Evolutionary conservation across 2,329 filamentous ascomycete species (phyloP), one percentile per base, ranked within the genome.

Genomic region (Mycosphaerelloides madeirae): DNA sequence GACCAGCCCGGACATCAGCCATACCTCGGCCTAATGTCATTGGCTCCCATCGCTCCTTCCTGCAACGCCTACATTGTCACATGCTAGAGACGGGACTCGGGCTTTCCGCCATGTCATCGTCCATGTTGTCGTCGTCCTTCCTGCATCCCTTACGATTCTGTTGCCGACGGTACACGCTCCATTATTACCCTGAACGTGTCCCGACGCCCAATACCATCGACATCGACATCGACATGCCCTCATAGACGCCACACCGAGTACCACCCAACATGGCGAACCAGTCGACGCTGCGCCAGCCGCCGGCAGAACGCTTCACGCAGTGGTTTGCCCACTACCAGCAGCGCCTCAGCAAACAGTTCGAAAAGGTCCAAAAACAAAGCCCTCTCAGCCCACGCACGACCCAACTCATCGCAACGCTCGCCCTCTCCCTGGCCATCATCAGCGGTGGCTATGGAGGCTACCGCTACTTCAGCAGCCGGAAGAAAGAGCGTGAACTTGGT

Each of bases 401-500:
- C 6, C 84, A 82, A 57, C 75, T 95, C 13, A 71, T 94, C 40
- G 85, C 85, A 18, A 87, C 87, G 0, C 73, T 95, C 41, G 76
- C 83, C 8, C 78, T 97, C 22, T 74, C 84, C 7, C 70, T 89
- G 20, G 84, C 87, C 38, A 89, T 97, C 55, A 79, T 96, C 56
- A 78, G 84, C 49, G 76, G 84, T 35, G 84, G 83, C 44, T 89
- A 87, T 70, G 89, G 89, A 48, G 80, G 81, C n/a, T 81, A 84
- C 48, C 80, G 79, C 49, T 87, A 84, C 79, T 91, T 87, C 78
- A 82, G 77, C 61, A 80, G 76, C 45, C 77, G 81, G 48, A 80
- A 79, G 38, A 82, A 81, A 52, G 91, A 97, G 68, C 83, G 80
- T 54, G 89, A 93, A 57, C 85, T 89, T 56, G 90, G 90, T 4